Conservation (phyloP, 1,284 basidiomycete species). For the Cutaneotrichosporon dermatis region DNA sequence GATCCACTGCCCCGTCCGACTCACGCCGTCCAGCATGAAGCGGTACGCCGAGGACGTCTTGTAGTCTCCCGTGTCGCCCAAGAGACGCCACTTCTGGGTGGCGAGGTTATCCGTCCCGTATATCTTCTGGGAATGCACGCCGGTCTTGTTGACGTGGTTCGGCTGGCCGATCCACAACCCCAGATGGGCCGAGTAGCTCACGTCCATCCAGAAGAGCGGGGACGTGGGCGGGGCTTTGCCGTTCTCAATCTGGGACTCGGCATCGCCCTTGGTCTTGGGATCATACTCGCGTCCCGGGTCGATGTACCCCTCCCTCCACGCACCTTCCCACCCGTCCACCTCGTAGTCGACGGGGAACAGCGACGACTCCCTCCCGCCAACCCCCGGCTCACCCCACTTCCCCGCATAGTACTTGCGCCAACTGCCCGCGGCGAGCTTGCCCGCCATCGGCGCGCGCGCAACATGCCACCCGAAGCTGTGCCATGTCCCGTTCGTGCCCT, state of each 20-base stretch:
- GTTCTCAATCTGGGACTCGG: neutral
- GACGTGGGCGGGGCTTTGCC: conserved; percentile 5
- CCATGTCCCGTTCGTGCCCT: conserved; percentile 11
- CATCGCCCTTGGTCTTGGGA: conserved; percentile 2
- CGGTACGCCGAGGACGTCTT: conserved; percentile 12
- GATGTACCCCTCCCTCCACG: conserved; percentile 5
- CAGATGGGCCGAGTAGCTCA: conserved; percentile 14
- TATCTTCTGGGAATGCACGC: conserved; percentile 7
- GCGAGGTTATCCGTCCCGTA: conserved; percentile 12
- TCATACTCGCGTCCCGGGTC: conserved; percentile 8
- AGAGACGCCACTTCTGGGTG: conserved; percentile 9
- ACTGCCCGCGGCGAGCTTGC: conserved; percentile 8
- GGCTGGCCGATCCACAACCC: conserved; percentile 17
- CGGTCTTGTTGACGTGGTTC: conserved; percentile 8
- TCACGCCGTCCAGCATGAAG: conserved; percentile 10
- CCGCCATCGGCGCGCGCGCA: conserved; percentile 10
- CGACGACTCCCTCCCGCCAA: conserved; percentile 11
- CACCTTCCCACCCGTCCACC: neutral
- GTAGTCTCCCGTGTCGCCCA: conserved; percentile 17
- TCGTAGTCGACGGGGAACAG: conserved; percentile 5
- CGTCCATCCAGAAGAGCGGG: conserved; percentile 16
- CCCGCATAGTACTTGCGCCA: conserved; percentile 17
- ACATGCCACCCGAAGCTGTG: conserved; percentile 9
- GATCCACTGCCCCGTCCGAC: conserved; percentile 1
- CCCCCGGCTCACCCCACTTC: conserved; percentile 10